Evolutionary conservation across 1,284 basidiomycete species (phyloP).

Genomic region (Ceratobasidium sp.): DNA sequence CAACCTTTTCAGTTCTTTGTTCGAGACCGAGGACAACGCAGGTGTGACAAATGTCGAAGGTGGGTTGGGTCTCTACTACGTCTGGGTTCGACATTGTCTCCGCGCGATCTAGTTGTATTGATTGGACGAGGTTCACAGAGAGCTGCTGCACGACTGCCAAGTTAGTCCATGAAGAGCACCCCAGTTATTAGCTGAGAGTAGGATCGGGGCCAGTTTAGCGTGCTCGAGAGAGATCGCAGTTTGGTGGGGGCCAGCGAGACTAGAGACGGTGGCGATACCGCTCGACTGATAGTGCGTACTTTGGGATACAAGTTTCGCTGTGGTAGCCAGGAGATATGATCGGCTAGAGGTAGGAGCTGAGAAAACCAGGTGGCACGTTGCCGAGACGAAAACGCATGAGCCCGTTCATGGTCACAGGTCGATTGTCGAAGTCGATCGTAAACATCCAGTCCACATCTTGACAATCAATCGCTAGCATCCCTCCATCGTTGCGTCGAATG

Average conservation of each 20-base stretch:
- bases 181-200: neutral
- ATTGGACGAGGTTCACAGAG: neutral
- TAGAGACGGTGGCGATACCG: too few species aligned
- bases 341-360: too few species aligned
- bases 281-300: too few species aligned
- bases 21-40: neutral
- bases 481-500: too few species aligned
- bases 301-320: too few species aligned
- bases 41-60: neutral
- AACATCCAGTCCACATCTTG: too few species aligned
- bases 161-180: slow-evolving; percentile 1
- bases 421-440: too few species aligned
- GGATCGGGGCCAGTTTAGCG: neutral
- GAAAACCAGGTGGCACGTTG: too few species aligned
- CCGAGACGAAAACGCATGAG: too few species aligned
- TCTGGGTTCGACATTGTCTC: neutral
- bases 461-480: too few species aligned
- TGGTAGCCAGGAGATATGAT: too few species aligned
- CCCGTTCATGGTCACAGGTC: too few species aligned
- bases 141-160: slow-evolving; percentile 1
- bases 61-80: neutral
- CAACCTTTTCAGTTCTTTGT: neutral
- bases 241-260: neutral
- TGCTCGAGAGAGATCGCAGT: neutral
- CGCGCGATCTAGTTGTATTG: neutral